Percentiles rank a stretch among this genome's conserved stretches.
phyloP scores from a whole-genome alignment of 2,329 filamentous ascomycete genomes.

The Drechslerella dactyloides region DNA sequence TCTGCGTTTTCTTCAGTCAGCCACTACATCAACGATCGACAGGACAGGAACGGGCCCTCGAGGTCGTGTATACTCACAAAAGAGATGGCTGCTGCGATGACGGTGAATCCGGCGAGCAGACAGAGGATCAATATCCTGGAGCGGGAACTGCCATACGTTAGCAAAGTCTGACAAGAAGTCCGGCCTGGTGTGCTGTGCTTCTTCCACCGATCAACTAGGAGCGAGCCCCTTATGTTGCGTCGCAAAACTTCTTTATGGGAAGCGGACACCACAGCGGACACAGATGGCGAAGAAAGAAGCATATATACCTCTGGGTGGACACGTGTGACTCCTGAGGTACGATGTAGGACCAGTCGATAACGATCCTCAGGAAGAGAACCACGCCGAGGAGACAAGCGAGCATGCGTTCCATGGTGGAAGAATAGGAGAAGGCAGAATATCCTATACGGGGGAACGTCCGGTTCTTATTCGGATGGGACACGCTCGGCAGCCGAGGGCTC shows the following conservation, averaged over 20 bases:
- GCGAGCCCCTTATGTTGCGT: too few relatives aligned
- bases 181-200: too few relatives aligned
- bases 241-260: background rate
- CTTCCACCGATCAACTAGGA: too few relatives aligned
- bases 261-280: background rate
- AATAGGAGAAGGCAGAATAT: background rate
- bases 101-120: too few relatives aligned
- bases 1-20: background rate
- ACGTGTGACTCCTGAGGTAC: background rate
- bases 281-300: background rate
- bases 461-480: background rate
- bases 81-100: too few relatives aligned
- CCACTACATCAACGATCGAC: too few relatives aligned
- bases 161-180: too few relatives aligned
- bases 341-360: slow-evolving; percentile 4
- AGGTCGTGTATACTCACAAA: too few relatives aligned
- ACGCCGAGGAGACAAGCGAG: background rate
- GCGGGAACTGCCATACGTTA: too few relatives aligned
- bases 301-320: background rate
- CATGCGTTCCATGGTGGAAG: background rate
- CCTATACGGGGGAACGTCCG: background rate
- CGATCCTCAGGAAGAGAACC: background rate
- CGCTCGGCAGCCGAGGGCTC: background rate
- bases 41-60: too few relatives aligned
- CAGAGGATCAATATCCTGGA: too few relatives aligned